These are phyloP conservation scores for Inosperma sp. DNA, from an alignment of 768 basidiomycete genomes.

Conservation along the genomic window DNA sequence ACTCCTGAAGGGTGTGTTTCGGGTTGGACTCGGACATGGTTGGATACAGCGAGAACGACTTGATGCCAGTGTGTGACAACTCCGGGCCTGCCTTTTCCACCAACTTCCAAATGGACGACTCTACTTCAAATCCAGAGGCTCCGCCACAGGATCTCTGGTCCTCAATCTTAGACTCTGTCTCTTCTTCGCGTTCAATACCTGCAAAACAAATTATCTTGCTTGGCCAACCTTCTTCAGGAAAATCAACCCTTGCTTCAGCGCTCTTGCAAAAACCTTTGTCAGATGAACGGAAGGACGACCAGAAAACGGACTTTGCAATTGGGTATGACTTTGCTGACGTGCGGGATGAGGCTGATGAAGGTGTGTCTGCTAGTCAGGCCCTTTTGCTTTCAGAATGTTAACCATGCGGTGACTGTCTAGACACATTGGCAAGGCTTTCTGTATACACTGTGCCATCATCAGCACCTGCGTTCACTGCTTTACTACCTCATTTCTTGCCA, in stretches of 20 bases:
- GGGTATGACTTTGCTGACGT: slow-evolving; percentile 93
- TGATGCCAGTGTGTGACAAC: not conserved
- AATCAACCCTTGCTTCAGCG: slow-evolving; percentile 68
- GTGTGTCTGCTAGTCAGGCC: slow-evolving; percentile 37
- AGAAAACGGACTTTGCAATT: slow-evolving; percentile 72
- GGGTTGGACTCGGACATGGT: slow-evolving; percentile 38
- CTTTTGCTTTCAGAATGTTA: not conserved
- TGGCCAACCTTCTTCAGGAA: slow-evolving; percentile 75
- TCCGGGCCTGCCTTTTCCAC: not conserved
- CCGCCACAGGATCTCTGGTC: slow-evolving; percentile 87
- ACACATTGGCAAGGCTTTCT: slow-evolving; percentile 84
- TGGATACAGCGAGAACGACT: not conserved
- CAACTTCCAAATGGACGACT: slow-evolving; percentile 36
- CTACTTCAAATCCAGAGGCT: slow-evolving; percentile 63
- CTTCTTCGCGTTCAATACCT: slow-evolving; percentile 72
- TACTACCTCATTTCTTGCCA: slow-evolving; percentile 77
- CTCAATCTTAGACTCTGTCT: slow-evolving; percentile 85
- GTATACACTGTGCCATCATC: slow-evolving; percentile 88
- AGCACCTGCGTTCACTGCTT: slow-evolving; percentile 59
- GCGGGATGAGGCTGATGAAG: slow-evolving; percentile 91
- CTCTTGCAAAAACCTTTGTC: slow-evolving; percentile 60
- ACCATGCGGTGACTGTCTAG: slow-evolving; percentile 35
- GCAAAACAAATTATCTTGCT: slow-evolving; percentile 86
- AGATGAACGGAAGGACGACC: slow-evolving; percentile 52
- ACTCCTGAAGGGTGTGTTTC: slow-evolving; percentile 61